These are phyloP conservation scores for Ploettnerulaceae sp. DNA, from an alignment of 2,329 filamentous ascomycete genomes.

Conservation along the genomic window DNA sequence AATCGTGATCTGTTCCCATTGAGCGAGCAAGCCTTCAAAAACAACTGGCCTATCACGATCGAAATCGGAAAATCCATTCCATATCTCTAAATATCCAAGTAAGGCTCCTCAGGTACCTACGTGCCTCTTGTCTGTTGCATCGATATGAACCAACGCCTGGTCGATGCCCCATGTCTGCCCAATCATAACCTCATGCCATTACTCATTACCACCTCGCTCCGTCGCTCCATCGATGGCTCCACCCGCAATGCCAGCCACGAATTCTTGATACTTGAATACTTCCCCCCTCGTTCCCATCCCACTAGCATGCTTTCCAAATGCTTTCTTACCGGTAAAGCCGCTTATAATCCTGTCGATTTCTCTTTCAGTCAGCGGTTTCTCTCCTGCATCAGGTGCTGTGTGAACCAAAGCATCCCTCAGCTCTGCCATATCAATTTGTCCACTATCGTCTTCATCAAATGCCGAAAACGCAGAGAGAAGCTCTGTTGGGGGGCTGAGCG, in stretches of 20 bases:
- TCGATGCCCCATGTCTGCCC: no score
- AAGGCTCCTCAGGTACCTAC: no score
- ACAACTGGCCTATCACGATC: no score
- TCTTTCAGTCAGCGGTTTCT: constrained; percentile 55
- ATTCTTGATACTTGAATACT: constrained; percentile 91
- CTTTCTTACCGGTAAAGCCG: constrained; percentile 78
- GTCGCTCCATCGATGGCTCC: constrained; percentile 27
- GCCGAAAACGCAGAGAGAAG: constrained; percentile 87
- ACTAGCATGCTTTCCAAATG: constrained; percentile 61
- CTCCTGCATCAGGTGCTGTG: constrained; percentile 72
- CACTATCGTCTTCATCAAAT: constrained; percentile 93
- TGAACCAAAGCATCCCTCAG: constrained; percentile 77
- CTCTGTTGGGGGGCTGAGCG: constrained; percentile 73
- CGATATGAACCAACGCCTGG: no score
- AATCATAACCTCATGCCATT: constrained; percentile 3
- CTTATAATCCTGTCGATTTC: constrained; percentile 86
- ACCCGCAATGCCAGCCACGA: constrained; percentile 50
- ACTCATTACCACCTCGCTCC: constrained; percentile 16
- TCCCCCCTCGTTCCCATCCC: constrained; percentile 64
- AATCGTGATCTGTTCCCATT: no score
- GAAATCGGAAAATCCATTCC: no score
- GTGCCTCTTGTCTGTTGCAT: no score
- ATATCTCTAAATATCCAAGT: no score
- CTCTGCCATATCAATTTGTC: constrained; percentile 80
- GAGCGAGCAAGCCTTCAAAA: no score